Base-by-base conservation (phyloP, 2,329 filamentous ascomycete species). In the Pseudocercospora pini-densiflorae region DNA sequence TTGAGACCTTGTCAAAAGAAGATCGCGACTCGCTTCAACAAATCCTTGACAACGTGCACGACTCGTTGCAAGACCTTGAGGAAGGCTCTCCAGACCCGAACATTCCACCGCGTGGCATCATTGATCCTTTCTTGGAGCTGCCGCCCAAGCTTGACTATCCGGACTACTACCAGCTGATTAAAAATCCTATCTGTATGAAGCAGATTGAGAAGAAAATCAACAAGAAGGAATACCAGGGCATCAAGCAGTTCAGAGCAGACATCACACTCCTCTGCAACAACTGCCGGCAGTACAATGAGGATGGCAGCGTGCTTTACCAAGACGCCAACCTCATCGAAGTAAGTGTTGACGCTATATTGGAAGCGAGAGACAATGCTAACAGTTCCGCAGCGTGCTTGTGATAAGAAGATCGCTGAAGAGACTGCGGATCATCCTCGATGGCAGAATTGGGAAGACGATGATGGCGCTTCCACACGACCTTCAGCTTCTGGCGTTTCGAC, bases 241-340 rank as follows among this genome's bases (percentile, higher is more conserved):
- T 97, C 67, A 89, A 87, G 76, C 92, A 94, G 73, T 88, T 99
- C 85, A 87, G 89, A 63, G 88, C 87, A 71, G 96, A 99, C 76
- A 89, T 99, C 69, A 88, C 89, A 59, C 82, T 94, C 69, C 87
- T 99, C 80, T 95, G 94, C 78, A 89, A 87, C 77, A 99, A 99
- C 79, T 97, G 94, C 71, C 88, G 93, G 78, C 95, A 92, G 2
- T 99, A 97, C 84, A 99, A 99, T 76, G 96, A 99, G 80, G 95
- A 98, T 77, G 92, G 90, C 65, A 97, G 94, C 79, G 84, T 96
- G 74, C 86, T 99, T 62, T 98, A 94, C 81, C 87, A 92, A 75
- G 95, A 99, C 83, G 94, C 94, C 59, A 94, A 94, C 79, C 85
- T 91, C 62, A 97, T 99, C 80, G 92, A 97, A 86, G 93, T 97